Percentiles rank a stretch among this genome's conserved stretches.
phyloP scores from a whole-genome alignment of 1,284 basidiomycete species.

The Ganoderma boninense region DNA sequence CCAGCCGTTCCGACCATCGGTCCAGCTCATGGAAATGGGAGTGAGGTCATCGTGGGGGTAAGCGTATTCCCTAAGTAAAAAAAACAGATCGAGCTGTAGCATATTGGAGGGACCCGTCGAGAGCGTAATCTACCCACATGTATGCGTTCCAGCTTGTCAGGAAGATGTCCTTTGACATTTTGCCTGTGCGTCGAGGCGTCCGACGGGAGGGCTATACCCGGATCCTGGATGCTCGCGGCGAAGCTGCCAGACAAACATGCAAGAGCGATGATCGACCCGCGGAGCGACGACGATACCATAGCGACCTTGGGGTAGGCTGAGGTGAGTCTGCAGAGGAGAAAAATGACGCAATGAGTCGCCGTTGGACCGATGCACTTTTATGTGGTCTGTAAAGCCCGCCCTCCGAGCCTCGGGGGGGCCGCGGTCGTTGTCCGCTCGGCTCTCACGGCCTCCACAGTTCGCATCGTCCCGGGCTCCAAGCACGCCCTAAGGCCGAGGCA shows the following conservation, averaged over 20 bases:
- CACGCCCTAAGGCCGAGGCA: conserved; percentile 12
- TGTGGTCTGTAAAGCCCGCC: conserved; percentile 9
- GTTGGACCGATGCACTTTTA: conserved; percentile 15
- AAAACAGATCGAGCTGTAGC: neutral
- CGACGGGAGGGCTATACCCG: conserved; percentile 52
- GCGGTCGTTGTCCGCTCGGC: conserved; percentile 2
- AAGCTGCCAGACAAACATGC: conserved; percentile 29
- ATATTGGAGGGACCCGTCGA: neutral
- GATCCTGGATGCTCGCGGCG: conserved; percentile 48
- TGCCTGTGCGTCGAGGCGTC: conserved; percentile 49
- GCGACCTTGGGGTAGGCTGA: conserved; percentile 6
- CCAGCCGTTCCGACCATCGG: conserved; percentile 73
- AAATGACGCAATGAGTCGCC: conserved; percentile 15
- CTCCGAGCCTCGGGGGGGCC: conserved; percentile 9
- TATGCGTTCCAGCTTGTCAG: conserved; percentile 63
- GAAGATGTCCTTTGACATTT: conserved; percentile 64
- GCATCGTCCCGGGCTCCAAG: conserved; percentile 12
- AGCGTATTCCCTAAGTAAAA: conserved; percentile 56
- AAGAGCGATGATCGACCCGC: conserved; percentile 31
- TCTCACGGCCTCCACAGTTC: conserved; percentile 16
- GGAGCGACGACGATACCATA: conserved; percentile 31
- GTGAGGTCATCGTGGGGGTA: conserved; percentile 71
- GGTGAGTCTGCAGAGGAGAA: conserved; percentile 9
- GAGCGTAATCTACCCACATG: conserved; percentile 50
- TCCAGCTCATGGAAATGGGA: conserved; percentile 58